Evolutionary conservation across 2,329 filamentous ascomycete species (phyloP), one percentile per base, ranked within the genome.

Genomic region (Raffaelea albimanens): DNA sequence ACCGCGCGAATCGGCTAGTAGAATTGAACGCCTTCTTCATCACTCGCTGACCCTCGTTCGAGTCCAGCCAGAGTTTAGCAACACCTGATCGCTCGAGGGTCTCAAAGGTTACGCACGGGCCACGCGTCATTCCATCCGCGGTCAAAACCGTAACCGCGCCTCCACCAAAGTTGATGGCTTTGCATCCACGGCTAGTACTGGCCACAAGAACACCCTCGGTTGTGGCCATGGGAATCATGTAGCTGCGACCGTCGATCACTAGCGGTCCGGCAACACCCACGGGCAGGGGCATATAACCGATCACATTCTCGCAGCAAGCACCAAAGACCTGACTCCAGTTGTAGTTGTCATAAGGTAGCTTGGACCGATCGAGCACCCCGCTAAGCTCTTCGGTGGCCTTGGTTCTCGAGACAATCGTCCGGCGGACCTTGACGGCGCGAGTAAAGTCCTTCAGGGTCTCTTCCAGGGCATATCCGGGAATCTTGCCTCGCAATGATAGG

Each of bases 11-110:
- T 54, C 93, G 83, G 58, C 86, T 94, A 1, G 93, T 98, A 1
- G 90, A 96, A 74, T 98, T 91, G 75, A 98, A 98, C 2, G 93
- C 93, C 55, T 84, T 82, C 63, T 84, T 91, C 86, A 98, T 95
- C 31, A 75, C 73, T 49, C 68, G 73, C 62, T 90, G 85, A 1
- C 93, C 93, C 54, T 79, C 82, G 34, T 95, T 85, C 0, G 90
- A 95, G 65, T 98, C 93, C 42, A 98, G 78, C 93, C 93, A 98
- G 43, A 91, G 68, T 72, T 98, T 98, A 46, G 93, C 93, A 39
- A 87, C 87, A 56, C 90, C 93, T 41, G 93, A 90, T 54, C 93
- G 82, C 58, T 86, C 80, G 45, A 98, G 77, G 20, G 85, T 95
- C 61, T 94, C 87, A 60, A 98, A 98, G 52, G 80, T 79, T 51